Conservation (phyloP, 2,329 filamentous ascomycete species). For the Xylaria hypoxylon region DNA sequence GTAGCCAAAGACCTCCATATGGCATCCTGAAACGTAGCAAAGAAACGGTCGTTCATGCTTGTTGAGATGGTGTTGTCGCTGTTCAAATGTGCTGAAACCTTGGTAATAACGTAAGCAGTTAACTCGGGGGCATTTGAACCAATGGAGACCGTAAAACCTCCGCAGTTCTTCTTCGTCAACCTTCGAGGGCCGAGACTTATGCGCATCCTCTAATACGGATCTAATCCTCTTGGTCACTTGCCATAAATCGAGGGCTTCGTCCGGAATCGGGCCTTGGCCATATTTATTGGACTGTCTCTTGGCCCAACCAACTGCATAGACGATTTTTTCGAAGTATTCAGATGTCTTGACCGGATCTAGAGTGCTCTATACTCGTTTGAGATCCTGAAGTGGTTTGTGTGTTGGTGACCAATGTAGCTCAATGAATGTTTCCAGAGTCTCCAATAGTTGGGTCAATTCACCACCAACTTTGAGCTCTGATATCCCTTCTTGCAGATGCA, state of each 20-base stretch:
- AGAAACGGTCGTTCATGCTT: conserved; percentile 53
- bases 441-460: conserved; percentile 24
- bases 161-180: conserved; percentile 47
- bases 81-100: conserved; percentile 50
- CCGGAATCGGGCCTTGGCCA: conserved; percentile 32
- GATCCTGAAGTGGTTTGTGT: conserved; percentile 25
- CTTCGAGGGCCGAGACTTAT: neutral
- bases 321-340: conserved; percentile 30
- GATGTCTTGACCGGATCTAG: conserved; percentile 24
- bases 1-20: conserved; percentile 51
- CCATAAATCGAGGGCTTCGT: conserved; percentile 38
- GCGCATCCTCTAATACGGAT: conserved; percentile 44
- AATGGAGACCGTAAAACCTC: conserved; percentile 32
- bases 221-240: conserved; percentile 32
- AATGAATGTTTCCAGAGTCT: conserved; percentile 39
- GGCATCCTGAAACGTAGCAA: conserved; percentile 51
- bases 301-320: conserved; percentile 38
- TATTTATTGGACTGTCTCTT: conserved; percentile 35
- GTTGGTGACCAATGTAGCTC: conserved; percentile 40
- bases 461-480: conserved; percentile 42
- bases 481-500: conserved; percentile 44
- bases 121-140: conserved; percentile 44
- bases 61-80: conserved; percentile 51
- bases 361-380: conserved; percentile 28
- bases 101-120: conserved; percentile 55